Evolutionary conservation across 2,329 filamentous ascomycete species (phyloP), one percentile per base, ranked within the genome.

Genomic region (Fusarium subtropicale): DNA sequence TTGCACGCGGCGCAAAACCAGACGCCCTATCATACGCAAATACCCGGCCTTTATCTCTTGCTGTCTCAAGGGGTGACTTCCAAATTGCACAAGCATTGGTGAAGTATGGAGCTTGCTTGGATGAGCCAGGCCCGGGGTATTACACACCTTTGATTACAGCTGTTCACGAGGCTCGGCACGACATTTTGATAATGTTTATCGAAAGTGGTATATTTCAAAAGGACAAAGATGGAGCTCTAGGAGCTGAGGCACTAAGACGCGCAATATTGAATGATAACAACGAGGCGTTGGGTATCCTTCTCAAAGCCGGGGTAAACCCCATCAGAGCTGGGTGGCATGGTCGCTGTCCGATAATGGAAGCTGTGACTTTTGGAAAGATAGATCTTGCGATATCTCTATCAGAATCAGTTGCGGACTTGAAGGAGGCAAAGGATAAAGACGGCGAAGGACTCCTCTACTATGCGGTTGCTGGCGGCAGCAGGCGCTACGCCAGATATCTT

Each of bases 371-470:
- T 3, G 7, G 28, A 0, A 28, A 41, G 4, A 50, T 64, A 16
- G 53, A 53, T 0, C 50, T 56, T 12, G 53, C 64, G 1, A 46
- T 64, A 7, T 22, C 30, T 0, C 30, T 68, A n/a, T 46, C 52
- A 1, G 45, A 56, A 6, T 7, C n/a, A 0, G 15, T 64, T 2
- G 9, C 6, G 3, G 22, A 12, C 10, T 2, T n/a, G 5, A 7
- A 24, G 1, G 34, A 39, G 2, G 13, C 28, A 3, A 22, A 45
- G 12, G 34, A 51, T 3, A 26, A 42, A 4, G 9, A 47, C 2
- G 65, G 64, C 4, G 34, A 44, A 6, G 46, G 39, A 6, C 9
- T 68, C 1, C 13, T 68, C 0, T 56, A 60, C 45, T 68, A 68
- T n/a, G 64, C 39, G 4, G 45, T 36, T 1, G 28, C 33, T 1